phyloP scores from a whole-genome alignment of 805 yeast genomes.

The Wickerhamiella dianesei region DNA sequence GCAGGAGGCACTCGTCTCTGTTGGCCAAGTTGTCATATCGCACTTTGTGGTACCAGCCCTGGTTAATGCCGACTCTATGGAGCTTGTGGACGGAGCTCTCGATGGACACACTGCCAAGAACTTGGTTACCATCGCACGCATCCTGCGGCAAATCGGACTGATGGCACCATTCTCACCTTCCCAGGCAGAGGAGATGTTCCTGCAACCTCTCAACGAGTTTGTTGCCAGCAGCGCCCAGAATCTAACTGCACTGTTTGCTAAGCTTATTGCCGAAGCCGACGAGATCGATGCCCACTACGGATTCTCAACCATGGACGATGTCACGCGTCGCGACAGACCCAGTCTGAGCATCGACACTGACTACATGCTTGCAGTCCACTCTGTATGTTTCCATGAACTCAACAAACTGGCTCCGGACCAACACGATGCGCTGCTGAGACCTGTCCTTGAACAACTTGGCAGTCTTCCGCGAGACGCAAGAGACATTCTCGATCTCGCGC shows the following conservation, averaged over 20 bases:
- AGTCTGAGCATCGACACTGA: slow-evolving; percentile 25
- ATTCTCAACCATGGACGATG: slow-evolving; percentile 50
- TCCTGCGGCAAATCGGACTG: slow-evolving; percentile 50
- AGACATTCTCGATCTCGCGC: slow-evolving; percentile 38
- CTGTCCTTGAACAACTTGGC: slow-evolving; percentile 30
- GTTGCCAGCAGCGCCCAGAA: slow-evolving; percentile 38
- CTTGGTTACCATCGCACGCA: slow-evolving; percentile 41
- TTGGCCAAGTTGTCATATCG: slow-evolving; percentile 40
- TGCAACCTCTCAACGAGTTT: slow-evolving; percentile 71
- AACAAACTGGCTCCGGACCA: slow-evolving; percentile 15
- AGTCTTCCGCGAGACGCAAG: slow-evolving; percentile 33
- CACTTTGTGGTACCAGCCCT: slow-evolving; percentile 28
- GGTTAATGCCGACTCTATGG: slow-evolving; percentile 33
- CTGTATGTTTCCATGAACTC: slow-evolving; percentile 24
- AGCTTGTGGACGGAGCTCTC: slow-evolving; percentile 31
- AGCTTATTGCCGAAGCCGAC: slow-evolving; percentile 36
- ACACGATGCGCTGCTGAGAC: slow-evolving; percentile 43
- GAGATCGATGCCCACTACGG: slow-evolving; percentile 48
- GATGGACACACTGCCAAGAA: slow-evolving; percentile 35
- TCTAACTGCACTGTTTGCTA: slow-evolving; percentile 33
- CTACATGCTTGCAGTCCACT: slow-evolving; percentile 28
- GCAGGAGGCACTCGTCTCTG: slow-evolving; percentile 38
- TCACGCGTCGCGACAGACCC: slow-evolving; percentile 38
- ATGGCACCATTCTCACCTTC: slow-evolving; percentile 43
- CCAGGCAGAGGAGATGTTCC: slow-evolving; percentile 35